A percentile compares a stretch with the other conserved stretches of the same genome.
Conservation (phyloP, 2,329 filamentous ascomycete species). For the Claviceps citrina region DNA sequence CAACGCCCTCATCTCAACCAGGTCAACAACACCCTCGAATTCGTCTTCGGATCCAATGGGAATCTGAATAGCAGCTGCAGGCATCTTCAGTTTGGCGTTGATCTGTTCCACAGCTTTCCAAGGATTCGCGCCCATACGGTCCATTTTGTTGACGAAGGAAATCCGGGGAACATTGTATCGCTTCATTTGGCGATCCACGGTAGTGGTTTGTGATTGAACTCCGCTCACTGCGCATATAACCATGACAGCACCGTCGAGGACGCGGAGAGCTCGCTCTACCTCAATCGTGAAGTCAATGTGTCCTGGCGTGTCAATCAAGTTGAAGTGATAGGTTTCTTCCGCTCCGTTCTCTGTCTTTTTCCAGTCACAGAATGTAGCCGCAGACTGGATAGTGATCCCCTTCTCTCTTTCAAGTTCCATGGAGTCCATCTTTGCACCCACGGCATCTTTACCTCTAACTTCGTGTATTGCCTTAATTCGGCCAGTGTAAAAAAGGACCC, state of each 20-base stretch:
- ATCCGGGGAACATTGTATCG: slow-evolving; percentile 92
- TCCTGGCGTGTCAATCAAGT: slow-evolving; percentile 94
- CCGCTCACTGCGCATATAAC: slow-evolving; percentile 94
- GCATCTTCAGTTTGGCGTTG: slow-evolving; percentile 86
- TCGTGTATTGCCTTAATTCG: slow-evolving; percentile 96
- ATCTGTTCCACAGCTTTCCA: slow-evolving; percentile 97
- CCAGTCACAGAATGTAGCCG: slow-evolving; percentile 97
- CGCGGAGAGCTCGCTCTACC: slow-evolving; percentile 85
- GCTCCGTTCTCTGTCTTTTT: slow-evolving; percentile 68
- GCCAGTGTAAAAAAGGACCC: slow-evolving; percentile 94
- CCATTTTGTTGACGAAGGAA: slow-evolving; percentile 99
- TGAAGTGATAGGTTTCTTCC: slow-evolving; percentile 90
- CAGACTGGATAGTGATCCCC: slow-evolving; percentile 97
- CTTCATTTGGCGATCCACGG: slow-evolving; percentile 96
- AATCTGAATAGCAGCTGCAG: slow-evolving; percentile 84
- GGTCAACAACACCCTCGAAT: slow-evolving; percentile 82
- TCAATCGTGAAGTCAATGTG: slow-evolving; percentile 99
- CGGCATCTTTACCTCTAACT: slow-evolving; percentile 83
- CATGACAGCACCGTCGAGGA: slow-evolving; percentile 94
- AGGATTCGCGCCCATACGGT: slow-evolving; percentile 94
- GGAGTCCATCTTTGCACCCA: slow-evolving; percentile 98
- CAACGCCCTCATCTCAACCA: slow-evolving; percentile 82
- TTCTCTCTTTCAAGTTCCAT: slow-evolving; percentile 98
- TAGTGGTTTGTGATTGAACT: slow-evolving; percentile 95
- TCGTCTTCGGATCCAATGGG: slow-evolving; percentile 86